Conservation (phyloP, 352 stramenopile species). For the Phytophthora pistaciae region DNA sequence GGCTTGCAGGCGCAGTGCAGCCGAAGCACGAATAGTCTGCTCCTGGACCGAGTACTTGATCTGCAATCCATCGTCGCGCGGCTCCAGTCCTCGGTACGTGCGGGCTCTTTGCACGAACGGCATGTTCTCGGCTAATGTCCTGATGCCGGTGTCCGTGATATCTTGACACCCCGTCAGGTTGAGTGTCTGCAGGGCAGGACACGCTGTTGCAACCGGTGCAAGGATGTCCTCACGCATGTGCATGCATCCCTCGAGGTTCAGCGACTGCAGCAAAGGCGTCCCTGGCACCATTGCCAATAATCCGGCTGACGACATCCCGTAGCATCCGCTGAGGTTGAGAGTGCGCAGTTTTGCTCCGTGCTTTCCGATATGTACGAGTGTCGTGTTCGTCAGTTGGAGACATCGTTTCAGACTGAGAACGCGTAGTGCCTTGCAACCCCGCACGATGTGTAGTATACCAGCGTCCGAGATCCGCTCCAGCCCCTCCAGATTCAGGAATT, state of each 20-base stretch:
- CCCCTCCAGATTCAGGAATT: conserved; percentile 83
- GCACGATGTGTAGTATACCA: conserved; percentile 55
- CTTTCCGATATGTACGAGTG: conserved; percentile 58
- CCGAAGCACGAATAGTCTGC: conserved; percentile 77
- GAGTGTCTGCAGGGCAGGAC: conserved; percentile 66
- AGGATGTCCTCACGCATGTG: conserved; percentile 81
- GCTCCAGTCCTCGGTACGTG: conserved; percentile 70
- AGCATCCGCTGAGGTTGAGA: conserved; percentile 72
- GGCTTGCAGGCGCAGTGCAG: conserved; percentile 75
- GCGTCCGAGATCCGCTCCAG: conserved; percentile 62
- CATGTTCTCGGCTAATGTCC: conserved; percentile 73
- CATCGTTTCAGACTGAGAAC: conserved; percentile 74
- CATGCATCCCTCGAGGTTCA: conserved; percentile 77
- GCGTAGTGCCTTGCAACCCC: conserved; percentile 59
- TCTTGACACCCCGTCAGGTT: conserved; percentile 82
- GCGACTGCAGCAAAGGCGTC: conserved; percentile 60
- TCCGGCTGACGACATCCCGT: conserved; percentile 63
- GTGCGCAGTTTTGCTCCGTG: conserved; percentile 55
- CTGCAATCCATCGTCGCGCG: conserved; percentile 52
- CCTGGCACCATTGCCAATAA: conserved; percentile 60
- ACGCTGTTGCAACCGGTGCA: conserved; percentile 57
- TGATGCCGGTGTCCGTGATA: conserved; percentile 77
- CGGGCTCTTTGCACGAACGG: conserved; percentile 69
- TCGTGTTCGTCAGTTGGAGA: conserved; percentile 63
- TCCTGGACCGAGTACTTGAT: conserved; percentile 82